Evolutionary conservation across 306 rosid genomes (phyloP).

Genomic region (Boehmeria nivea): DNA sequence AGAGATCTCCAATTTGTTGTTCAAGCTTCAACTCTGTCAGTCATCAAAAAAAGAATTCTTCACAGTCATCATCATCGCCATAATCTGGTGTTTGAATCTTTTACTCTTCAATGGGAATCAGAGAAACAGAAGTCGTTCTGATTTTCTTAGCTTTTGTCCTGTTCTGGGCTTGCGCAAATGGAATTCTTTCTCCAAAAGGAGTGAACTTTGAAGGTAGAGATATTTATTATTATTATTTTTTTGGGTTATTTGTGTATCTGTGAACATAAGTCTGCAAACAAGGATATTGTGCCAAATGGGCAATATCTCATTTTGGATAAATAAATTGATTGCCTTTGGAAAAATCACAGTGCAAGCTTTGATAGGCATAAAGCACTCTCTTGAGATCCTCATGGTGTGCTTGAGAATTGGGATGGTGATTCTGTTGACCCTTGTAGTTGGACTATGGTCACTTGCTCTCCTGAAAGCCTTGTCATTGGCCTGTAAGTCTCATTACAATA

Average conservation of each 20-base stretch:
- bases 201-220: conserved; percentile 87
- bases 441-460: conserved; percentile 98
- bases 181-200: conserved; percentile 86
- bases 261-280: too few species aligned
- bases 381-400: conserved; percentile 91
- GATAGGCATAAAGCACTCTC: conserved; percentile 62
- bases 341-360: conserved; percentile 75
- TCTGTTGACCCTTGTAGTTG: conserved; percentile 99
- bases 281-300: too few species aligned
- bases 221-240: conserved; percentile 2
- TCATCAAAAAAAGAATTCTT: conserved; percentile 26
- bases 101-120: conserved; percentile 34
- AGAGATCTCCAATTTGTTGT: too few species aligned
- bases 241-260: conserved; percentile 5
- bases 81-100: conserved; percentile 23
- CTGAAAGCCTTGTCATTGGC: conserved; percentile 75
- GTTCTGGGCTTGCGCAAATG: conserved; percentile 48
- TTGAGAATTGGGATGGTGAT: conserved; percentile 88
- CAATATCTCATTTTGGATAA: conserved; percentile 34
- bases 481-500: conserved; percentile 40
- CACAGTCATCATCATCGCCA: not conserved
- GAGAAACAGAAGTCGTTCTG: conserved; percentile 37
- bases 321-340: conserved; percentile 8
- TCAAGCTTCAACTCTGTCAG: conserved; percentile 12
- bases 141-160: conserved; percentile 46